phyloP scores from a whole-genome alignment of 2,329 filamentous ascomycete species.

The Colletotrichum coccodes region DNA sequence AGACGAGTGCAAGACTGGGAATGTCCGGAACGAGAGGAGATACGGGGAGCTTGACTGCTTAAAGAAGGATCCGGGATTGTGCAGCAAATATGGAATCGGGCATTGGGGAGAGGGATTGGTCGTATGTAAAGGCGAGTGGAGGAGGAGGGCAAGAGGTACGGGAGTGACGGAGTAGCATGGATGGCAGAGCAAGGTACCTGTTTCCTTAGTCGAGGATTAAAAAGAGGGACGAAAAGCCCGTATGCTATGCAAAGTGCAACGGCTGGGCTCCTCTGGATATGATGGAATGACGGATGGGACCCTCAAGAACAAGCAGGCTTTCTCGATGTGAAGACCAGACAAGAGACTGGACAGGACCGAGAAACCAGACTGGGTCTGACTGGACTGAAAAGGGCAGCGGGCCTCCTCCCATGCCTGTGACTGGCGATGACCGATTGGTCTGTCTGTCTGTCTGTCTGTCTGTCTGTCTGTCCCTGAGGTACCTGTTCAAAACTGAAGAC shows the following conservation, averaged over 20 bases:
- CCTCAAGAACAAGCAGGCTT: constrained; percentile 19
- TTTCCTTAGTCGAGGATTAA: neutral
- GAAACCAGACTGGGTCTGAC: neutral
- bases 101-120: constrained; percentile 8
- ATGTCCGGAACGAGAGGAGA: constrained; percentile 11
- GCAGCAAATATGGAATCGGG: constrained; percentile 24
- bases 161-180: neutral
- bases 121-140: constrained; percentile 19
- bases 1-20: constrained; percentile 11
- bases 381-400: constrained; percentile 6
- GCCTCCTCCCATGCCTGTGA: constrained; percentile 14
- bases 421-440: too few species aligned
- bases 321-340: neutral
- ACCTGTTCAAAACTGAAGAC: too few species aligned
- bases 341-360: neutral
- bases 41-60: constrained; percentile 28
- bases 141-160: neutral
- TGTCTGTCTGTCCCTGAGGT: too few species aligned
- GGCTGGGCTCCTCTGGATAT: constrained; percentile 11
- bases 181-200: constrained; percentile 8
- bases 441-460: too few species aligned
- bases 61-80: constrained; percentile 27
- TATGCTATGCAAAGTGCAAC: constrained; percentile 28
- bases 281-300: constrained; percentile 17
- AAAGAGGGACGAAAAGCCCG: constrained; percentile 28